phyloP scores from a whole-genome alignment of 768 basidiomycete species.

The Sistotremastrum suecicum region DNA sequence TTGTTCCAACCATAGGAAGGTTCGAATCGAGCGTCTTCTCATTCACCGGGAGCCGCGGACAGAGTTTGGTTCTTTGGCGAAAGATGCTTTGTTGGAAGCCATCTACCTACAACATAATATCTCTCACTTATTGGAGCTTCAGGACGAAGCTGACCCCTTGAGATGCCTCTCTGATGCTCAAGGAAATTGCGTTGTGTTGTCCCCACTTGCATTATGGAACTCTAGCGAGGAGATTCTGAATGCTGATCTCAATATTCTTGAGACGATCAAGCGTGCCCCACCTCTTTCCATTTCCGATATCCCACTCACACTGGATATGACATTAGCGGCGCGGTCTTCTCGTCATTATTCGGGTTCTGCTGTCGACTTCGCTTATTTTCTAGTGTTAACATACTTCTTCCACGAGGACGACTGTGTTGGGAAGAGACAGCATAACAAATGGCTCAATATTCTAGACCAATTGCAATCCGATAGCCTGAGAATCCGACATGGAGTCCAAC shows the following conservation, averaged over 20 bases:
- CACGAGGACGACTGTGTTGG: slow-evolving; percentile 58
- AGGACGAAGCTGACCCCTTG: slow-evolving; percentile 18
- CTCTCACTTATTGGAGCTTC: background rate
- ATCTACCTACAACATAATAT: no score
- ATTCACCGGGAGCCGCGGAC: slow-evolving; percentile 39
- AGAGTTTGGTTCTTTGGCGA: slow-evolving; percentile 29
- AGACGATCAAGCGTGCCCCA: slow-evolving; percentile 36
- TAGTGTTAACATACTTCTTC: slow-evolving; percentile 76
- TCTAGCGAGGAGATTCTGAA: slow-evolving; percentile 40
- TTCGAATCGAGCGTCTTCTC: slow-evolving; percentile 68
- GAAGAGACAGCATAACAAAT: slow-evolving; percentile 44
- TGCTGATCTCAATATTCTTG: slow-evolving; percentile 41
- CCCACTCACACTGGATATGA: slow-evolving; percentile 57
- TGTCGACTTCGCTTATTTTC: slow-evolving; percentile 51
- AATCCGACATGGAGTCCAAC: slow-evolving; percentile 25
- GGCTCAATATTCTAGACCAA: slow-evolving; percentile 39
- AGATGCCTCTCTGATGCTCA: slow-evolving; percentile 40
- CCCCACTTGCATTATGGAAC: slow-evolving; percentile 65
- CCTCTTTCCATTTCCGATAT: slow-evolving; percentile 52
- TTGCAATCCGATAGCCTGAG: slow-evolving; percentile 20
- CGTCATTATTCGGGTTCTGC: slow-evolving; percentile 31
- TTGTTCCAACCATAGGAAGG: slow-evolving; percentile 52
- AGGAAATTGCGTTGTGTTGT: slow-evolving; percentile 53
- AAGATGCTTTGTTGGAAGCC: no score
- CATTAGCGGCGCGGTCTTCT: slow-evolving; percentile 54